Base-by-base conservation (phyloP, 495 filamentous ascomycete genomes). In the Penicillium pancosmium region DNA sequence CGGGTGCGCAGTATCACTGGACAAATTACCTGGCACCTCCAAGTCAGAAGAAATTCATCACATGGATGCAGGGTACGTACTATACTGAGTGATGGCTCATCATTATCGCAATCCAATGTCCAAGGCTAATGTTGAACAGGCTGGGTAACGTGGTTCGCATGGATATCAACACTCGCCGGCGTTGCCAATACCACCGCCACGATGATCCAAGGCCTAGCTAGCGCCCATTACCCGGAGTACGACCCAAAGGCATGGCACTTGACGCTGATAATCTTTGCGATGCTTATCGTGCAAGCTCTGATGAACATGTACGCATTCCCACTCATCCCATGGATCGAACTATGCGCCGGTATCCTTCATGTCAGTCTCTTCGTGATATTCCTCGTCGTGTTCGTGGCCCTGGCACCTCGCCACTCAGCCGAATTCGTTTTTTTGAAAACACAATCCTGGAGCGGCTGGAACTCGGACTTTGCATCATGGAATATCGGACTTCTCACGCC, bases 1-100 rank as follows among this genome's bases (percentile, higher is more conserved):
- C 61, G 4, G 67, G 72, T 27, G 70, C 68, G 8, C 70, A 74
- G 40, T 74, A 66, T 50, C 70, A 73, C 40, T 80, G 77, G 79
- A 73, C 76, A 3, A 73, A 68, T 41, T 71, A 78, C 57, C 44
- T 62, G 16, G 54, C 65, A n/a, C 55, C 62, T 5, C 33, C 31
- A 1, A 33, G 16, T 4, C 47, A 54, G 23, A 47, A 69, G 62
- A 75, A 68, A 43, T 62, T 65, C 13, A 58, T 77, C 34, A 73
- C 66, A 15, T 80, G 76, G 56, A 61, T 69, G 46, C 66, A 67
- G 21, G 75, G 65, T 70, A 40, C n/a, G 50, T 35, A 23, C 4
- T 27, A 18, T 13, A 16, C 40, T 3, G 1, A 23, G 23, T 3
- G 23, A 23, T 23, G 2, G 15, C 13, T 15, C 40, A 18, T 16